These are phyloP conservation scores for Cardamine occulta DNA, from an alignment of 345 rosid genomes.

Conservation along the genomic window DNA sequence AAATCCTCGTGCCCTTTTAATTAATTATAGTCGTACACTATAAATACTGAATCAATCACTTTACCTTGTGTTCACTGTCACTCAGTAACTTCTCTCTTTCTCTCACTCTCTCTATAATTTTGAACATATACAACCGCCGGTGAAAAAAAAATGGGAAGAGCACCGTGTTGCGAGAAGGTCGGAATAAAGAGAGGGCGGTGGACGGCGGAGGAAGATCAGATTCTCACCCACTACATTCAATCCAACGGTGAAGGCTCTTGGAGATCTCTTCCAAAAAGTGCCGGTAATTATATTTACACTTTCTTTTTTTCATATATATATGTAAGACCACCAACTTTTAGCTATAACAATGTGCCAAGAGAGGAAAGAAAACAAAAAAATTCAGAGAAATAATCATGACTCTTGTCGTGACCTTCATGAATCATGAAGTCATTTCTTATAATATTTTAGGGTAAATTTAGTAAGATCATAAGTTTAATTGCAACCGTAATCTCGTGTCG, in stretches of 20 bases:
- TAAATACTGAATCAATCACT: slow-evolving; percentile 38
- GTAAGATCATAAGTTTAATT: background rate
- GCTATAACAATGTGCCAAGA: background rate
- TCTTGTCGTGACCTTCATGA: slow-evolving; percentile 8
- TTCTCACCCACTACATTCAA: slow-evolving; percentile 43
- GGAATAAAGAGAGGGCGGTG: slow-evolving; percentile 48
- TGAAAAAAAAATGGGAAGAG: slow-evolving; percentile 47
- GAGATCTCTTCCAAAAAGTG: slow-evolving; percentile 50
- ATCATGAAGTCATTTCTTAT: background rate
- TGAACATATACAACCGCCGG: slow-evolving; percentile 60
- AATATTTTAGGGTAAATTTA: background rate
- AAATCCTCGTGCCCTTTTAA: background rate
- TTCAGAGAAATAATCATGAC: background rate
- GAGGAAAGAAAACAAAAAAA: background rate
- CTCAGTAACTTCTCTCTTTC: slow-evolving; percentile 17
- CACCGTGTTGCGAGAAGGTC: slow-evolving; percentile 48
- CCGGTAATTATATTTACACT: slow-evolving; percentile 34
- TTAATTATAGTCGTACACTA: slow-evolving; percentile 24
- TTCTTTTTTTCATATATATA: background rate
- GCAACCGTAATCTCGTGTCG: background rate
- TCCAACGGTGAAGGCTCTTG: slow-evolving; percentile 48
- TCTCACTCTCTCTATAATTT: slow-evolving; percentile 6
- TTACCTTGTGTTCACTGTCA: background rate
- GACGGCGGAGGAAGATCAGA: slow-evolving; percentile 47
- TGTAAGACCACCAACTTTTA: slow-evolving; percentile 3